Conservation (phyloP, 2,329 filamentous ascomycete genomes). For the Coniochaeta pulveracea region DNA sequence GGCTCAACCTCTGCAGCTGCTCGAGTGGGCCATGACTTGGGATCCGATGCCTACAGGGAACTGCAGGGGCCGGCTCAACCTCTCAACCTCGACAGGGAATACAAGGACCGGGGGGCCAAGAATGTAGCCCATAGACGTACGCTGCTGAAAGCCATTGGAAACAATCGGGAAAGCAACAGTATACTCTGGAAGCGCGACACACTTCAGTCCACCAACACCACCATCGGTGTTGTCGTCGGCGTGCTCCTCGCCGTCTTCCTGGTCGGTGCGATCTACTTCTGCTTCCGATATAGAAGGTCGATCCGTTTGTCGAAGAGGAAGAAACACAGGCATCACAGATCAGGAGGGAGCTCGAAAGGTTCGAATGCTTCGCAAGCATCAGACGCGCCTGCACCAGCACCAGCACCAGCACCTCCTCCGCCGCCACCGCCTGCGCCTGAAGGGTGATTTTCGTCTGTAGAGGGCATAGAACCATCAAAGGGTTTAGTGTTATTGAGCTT, state of each 20-base stretch:
- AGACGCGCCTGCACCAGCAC: background rate
- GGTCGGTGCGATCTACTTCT: conserved; percentile 22
- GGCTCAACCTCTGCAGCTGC: too few species aligned
- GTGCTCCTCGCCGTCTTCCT: conserved; percentile 28
- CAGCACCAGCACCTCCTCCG: background rate
- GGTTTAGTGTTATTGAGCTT: too few species aligned
- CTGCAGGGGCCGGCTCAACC: too few species aligned
- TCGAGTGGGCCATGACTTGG: too few species aligned
- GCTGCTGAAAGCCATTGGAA: too few species aligned
- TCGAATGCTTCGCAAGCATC: conserved; percentile 20
- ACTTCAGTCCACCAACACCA: conserved; percentile 23
- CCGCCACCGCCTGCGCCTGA: conserved; percentile 1
- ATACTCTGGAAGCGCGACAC: conserved; percentile 8
- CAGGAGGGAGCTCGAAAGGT: conserved; percentile 20
- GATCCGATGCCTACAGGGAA: too few species aligned
- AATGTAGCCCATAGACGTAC: too few species aligned
- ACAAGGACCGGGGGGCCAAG: too few species aligned
- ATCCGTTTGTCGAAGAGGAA: conserved; percentile 21
- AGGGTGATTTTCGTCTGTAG: too few species aligned
- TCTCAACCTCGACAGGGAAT: too few species aligned
- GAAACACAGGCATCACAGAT: conserved; percentile 11
- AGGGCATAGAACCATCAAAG: too few species aligned
- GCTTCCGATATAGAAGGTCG: conserved; percentile 27
- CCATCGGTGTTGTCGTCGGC: conserved; percentile 30
- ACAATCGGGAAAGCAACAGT: too few species aligned